These are phyloP conservation scores for Cymbidium sinense DNA, from an alignment of 106 monocot genomes.

Conservation along the genomic window DNA sequence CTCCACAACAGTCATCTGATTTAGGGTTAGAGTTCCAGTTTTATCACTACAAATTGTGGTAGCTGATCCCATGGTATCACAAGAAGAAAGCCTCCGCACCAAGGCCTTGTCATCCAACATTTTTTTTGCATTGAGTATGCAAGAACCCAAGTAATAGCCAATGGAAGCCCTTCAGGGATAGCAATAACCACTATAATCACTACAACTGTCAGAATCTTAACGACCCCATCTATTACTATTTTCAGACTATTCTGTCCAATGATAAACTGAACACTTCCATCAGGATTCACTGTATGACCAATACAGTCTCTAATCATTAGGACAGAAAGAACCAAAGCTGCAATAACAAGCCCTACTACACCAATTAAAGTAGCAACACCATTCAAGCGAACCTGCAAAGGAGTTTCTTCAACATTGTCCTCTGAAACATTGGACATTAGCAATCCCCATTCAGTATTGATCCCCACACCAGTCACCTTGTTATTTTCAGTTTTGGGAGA, in stretches of 20 bases:
- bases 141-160: slow-evolving; percentile 86
- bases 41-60: slow-evolving; percentile 88
- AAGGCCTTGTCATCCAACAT: slow-evolving; percentile 88
- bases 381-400: slow-evolving; percentile 86
- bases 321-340: slow-evolving; percentile 52
- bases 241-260: slow-evolving; percentile 40
- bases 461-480: slow-evolving; percentile 78
- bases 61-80: slow-evolving; percentile 92
- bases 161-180: no score
- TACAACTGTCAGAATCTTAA: slow-evolving; percentile 57
- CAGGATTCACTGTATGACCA: slow-evolving; percentile 53
- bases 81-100: no score
- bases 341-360: slow-evolving; percentile 74
- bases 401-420: slow-evolving; percentile 86
- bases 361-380: no score
- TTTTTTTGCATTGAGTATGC: slow-evolving; percentile 96
- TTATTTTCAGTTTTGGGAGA: no score
- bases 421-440: slow-evolving; percentile 80
- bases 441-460: slow-evolving; percentile 89
- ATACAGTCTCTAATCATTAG: slow-evolving; percentile 54
- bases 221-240: slow-evolving; percentile 29
- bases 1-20: no score
- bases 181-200: slow-evolving; percentile 75
- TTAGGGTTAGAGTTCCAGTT: slow-evolving; percentile 78
- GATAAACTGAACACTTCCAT: slow-evolving; percentile 54